phyloP scores from a whole-genome alignment of 805 yeast species.

The Maudiozyma barnettii region DNA sequence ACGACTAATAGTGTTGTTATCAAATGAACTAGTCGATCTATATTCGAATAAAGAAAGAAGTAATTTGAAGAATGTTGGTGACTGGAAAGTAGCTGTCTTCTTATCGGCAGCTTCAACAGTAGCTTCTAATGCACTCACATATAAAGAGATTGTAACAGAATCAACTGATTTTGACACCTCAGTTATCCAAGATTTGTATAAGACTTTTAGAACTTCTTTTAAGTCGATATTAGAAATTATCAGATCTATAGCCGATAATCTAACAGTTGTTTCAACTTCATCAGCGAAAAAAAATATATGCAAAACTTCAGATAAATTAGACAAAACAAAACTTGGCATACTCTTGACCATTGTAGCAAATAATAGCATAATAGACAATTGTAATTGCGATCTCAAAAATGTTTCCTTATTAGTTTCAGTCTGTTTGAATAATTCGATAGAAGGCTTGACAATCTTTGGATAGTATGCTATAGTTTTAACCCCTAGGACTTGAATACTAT shows the following conservation, averaged over 20 bases:
- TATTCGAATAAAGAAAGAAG: slow-evolving; percentile 62
- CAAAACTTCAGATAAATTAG: slow-evolving; percentile 57
- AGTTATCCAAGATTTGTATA: slow-evolving; percentile 54
- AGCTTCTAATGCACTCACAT: slow-evolving; percentile 54
- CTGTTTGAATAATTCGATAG: slow-evolving; percentile 48
- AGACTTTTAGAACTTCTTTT: slow-evolving; percentile 49
- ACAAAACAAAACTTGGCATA: slow-evolving; percentile 75
- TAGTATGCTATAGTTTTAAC: slow-evolving; percentile 77
- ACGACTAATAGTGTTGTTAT: slow-evolving; percentile 64
- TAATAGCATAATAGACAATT: slow-evolving; percentile 61
- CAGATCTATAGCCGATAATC: slow-evolving; percentile 52
- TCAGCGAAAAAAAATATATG: slow-evolving; percentile 47
- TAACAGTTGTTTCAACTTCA: slow-evolving; percentile 48
- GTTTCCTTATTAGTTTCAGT: slow-evolving; percentile 15
- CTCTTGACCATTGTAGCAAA: slow-evolving; percentile 68
- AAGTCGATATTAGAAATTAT: slow-evolving; percentile 60
- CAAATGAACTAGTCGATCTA: slow-evolving; percentile 50
- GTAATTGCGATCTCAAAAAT: slow-evolving; percentile 35
- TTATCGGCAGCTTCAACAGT: slow-evolving; percentile 61
- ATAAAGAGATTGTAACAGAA: slow-evolving; percentile 54
- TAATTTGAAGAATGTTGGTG: slow-evolving; percentile 59
- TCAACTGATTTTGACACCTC: slow-evolving; percentile 29
- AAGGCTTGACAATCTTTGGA: slow-evolving; percentile 74
- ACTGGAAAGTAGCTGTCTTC: slow-evolving; percentile 63
- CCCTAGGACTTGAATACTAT: slow-evolving; percentile 65